These are phyloP conservation scores for Moesziomyces antarcticus DNA, from an alignment of 1,284 basidiomycete genomes.

Conservation along the genomic window DNA sequence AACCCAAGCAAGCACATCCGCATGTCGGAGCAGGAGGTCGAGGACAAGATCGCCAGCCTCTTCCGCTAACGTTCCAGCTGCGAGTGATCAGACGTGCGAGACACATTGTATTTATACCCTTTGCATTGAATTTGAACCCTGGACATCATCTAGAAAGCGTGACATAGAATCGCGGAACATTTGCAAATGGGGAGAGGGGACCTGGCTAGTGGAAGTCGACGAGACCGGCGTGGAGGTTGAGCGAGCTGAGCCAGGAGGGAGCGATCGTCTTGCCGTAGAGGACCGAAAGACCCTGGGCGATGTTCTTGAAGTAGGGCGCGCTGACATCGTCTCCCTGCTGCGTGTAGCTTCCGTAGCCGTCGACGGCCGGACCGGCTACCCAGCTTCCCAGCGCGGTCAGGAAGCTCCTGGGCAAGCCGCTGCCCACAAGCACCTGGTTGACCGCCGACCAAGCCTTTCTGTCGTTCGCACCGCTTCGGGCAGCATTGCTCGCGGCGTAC, in stretches of 20 bases:
- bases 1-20: conserved; percentile 60
- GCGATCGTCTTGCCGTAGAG: conserved; percentile 48
- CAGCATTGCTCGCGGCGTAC: conserved; percentile 19
- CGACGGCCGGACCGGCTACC: conserved; percentile 63
- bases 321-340: conserved; percentile 60
- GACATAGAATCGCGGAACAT: not conserved
- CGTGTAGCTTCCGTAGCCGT: conserved; percentile 51
- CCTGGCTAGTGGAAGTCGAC: conserved; percentile 53
- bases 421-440: conserved; percentile 13
- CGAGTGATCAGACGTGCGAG: too few relatives aligned
- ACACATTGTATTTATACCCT: conserved; percentile 19
- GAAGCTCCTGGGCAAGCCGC: conserved; percentile 24
- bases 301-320: conserved; percentile 53
- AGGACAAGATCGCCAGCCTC: conserved; percentile 48
- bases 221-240: conserved; percentile 53
- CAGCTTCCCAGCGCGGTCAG: conserved; percentile 59
- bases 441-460: conserved; percentile 10
- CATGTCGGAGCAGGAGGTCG: conserved; percentile 56
- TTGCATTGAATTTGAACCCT: not conserved
- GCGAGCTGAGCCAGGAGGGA: conserved; percentile 48
- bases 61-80: conserved; percentile 23
- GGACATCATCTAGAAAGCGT: not conserved
- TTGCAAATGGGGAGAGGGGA: not conserved
- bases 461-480: conserved; percentile 3
- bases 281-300: conserved; percentile 47